phyloP scores from a whole-genome alignment of 2,329 filamentous ascomycete species.

The Domatiomyces globalis region DNA sequence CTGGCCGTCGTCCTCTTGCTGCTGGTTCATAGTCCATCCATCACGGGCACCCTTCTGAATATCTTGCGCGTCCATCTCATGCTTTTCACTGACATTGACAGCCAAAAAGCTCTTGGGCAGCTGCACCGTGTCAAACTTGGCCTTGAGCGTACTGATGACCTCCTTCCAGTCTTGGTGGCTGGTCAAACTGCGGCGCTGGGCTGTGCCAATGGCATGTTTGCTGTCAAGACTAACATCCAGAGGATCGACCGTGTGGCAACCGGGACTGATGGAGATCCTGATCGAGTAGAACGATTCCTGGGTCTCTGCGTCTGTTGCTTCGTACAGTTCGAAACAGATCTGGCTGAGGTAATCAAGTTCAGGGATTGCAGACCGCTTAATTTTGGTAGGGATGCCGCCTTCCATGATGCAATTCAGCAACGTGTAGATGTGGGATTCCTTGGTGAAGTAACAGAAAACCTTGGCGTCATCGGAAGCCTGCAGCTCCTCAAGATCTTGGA shows the following conservation, averaged over 20 bases:
- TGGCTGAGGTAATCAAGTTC: constrained; percentile 96
- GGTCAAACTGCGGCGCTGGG: constrained; percentile 77
- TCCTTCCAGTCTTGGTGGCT: constrained; percentile 90
- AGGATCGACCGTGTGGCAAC: constrained; percentile 91
- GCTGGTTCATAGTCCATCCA: not conserved
- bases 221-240: constrained; percentile 92
- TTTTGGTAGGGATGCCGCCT: constrained; percentile 92
- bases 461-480: constrained; percentile 90
- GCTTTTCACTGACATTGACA: constrained; percentile 38
- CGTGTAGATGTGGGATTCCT: constrained; percentile 97
- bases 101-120: constrained; percentile 38
- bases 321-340: constrained; percentile 96
- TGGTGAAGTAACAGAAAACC: constrained; percentile 97
- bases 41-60: not conserved
- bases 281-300: constrained; percentile 87
- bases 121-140: constrained; percentile 79
- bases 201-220: constrained; percentile 89
- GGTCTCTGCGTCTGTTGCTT: constrained; percentile 68
- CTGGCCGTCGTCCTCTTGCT: not conserved
- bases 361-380: constrained; percentile 84
- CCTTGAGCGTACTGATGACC: constrained; percentile 86
- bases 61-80: constrained; percentile 21
- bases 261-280: constrained; percentile 86
- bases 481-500: constrained; percentile 90
- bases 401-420: constrained; percentile 95